Base-by-base conservation (phyloP, 495 filamentous ascomycete genomes). In the Talaromyces wortmannii region DNA sequence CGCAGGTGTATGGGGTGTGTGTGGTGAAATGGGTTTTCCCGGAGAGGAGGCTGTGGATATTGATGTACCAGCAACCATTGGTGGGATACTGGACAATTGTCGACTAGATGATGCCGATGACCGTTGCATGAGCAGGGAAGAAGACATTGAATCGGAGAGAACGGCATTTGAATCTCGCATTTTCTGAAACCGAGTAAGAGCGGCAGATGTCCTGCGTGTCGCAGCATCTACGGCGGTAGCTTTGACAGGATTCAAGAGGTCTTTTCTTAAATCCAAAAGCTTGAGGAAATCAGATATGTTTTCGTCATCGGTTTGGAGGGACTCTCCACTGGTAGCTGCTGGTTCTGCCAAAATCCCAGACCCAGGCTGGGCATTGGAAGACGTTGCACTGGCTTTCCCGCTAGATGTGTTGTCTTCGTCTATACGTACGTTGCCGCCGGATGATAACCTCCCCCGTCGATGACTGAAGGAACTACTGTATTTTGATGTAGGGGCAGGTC, bases 231-330 rank as follows among this genome's bases (percentile, higher is more conserved):
- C 71, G 17, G 79, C 76, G 45, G 77, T 75, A 43, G 79, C 71
- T 31, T 69, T 71, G 33, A 67, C 72, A 57, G 90, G 85, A 60
- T 84, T 90, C 61, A 86, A 78, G 12, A 95, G 68, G 53, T 89
- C 89, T 63, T 89, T 94, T 61, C 85, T 84, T 55, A 80, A 79
- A 59, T 97, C 91, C 2, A 97, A 78, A 64, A 88, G 76, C 58
- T 92, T 94, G 51, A 97, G 67, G 63, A 97, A 98, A 33, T 96
- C 91, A 0, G 89, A 90, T 31, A 96, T 94, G 48, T 92, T 88
- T 57, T 95, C 91, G 63, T 95, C 90, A 61, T 96, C 91, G 2
- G 85, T 87, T 55, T 88, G 87, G 30, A 91, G 80, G 0, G 89
- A 92, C 16, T 88, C 86, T 0, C 86, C 89, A 67, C 88, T 92